Evolutionary conservation across 305 asterid genomes (phyloP), one percentile per base, ranked within the genome.

Genomic region (Solanum hybrid): DNA sequence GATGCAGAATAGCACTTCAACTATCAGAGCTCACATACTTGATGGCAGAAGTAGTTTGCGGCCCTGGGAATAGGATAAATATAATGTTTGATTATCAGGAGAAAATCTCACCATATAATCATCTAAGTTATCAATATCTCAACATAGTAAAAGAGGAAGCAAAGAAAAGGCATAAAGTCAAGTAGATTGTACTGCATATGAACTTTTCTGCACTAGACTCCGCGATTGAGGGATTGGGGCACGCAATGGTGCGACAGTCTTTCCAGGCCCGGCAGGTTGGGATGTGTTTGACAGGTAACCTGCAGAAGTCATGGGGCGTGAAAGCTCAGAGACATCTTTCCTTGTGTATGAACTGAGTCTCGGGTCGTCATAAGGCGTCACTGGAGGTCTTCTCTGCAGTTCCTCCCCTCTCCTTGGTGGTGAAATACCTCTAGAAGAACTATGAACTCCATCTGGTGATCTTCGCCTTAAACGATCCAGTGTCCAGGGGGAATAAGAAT

Each of bases 401-500:
- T 91, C 93, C 90, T 94, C 99, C 89, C 92, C 96, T 89, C 95
- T 93, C 92, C 92, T 92, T 75, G 94, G 93, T 72, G 96, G 94
- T 85, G 94, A 80, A 79, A 89, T 80, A 89, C 92, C 95, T 91
- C 98, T 92, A 86, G 95, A 92, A 89, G 95, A 56, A 77, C 90
- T 88, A 77, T 90, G 87, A 88, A 91, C 89, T 38, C 93, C 95
- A 89, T 92, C 97, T 6, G 98, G 96, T 20, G 99, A 95, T 93
- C 95, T 94, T 91, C 90, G 94, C 93, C 98, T 92, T 87, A 97
- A 93, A 71, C 93, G 92, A 29, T 95, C 98, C 90, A 94, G 92
- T 12, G 97, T 94, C 99, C 97, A 95, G 0, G 98, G 97, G 91
- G 98, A 93, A 93, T 88, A 92, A 77, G 98, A 91, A 91, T 84